Evolutionary conservation across 306 rosid genomes (phyloP).

Genomic region (Fragaria vesca): DNA sequence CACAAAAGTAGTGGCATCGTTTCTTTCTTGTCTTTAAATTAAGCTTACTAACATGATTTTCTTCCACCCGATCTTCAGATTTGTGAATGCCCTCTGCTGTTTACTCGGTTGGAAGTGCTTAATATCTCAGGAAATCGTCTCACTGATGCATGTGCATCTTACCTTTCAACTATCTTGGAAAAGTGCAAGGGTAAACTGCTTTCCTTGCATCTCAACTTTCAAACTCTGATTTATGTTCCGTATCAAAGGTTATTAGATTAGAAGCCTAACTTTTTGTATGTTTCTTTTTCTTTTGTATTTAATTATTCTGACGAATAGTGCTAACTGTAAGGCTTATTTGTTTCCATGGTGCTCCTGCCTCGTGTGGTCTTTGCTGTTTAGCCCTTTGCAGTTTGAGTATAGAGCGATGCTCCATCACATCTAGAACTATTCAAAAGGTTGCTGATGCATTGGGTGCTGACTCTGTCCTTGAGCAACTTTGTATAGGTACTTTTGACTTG

Average conservation of each 20-base stretch:
- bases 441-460: conserved; percentile 62
- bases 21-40: conserved; percentile 7
- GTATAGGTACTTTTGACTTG: conserved; percentile 54
- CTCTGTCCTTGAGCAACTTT: conserved; percentile 69
- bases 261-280: not conserved
- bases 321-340: not conserved
- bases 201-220: conserved; percentile 23
- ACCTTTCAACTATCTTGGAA: conserved; percentile 72
- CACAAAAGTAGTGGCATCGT: not conserved
- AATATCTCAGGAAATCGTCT: conserved; percentile 91
- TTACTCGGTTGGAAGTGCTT: conserved; percentile 78
- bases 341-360: conserved; percentile 3
- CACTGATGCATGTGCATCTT: conserved; percentile 86
- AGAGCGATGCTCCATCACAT: conserved; percentile 76
- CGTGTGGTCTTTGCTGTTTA: conserved; percentile 28
- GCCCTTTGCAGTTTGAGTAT: conserved; percentile 78
- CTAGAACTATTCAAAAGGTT: conserved; percentile 75
- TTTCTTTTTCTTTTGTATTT: not conserved
- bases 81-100: conserved; percentile 75
- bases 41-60: conserved; percentile 11
- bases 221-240: conserved; percentile 18
- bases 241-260: conserved; percentile 1
- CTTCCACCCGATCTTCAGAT: conserved; percentile 49
- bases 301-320: not conserved
- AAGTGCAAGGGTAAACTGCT: conserved; percentile 67